Base-by-base conservation (phyloP, 768 basidiomycete genomes). In the Phlegmacium glaucopus region DNA sequence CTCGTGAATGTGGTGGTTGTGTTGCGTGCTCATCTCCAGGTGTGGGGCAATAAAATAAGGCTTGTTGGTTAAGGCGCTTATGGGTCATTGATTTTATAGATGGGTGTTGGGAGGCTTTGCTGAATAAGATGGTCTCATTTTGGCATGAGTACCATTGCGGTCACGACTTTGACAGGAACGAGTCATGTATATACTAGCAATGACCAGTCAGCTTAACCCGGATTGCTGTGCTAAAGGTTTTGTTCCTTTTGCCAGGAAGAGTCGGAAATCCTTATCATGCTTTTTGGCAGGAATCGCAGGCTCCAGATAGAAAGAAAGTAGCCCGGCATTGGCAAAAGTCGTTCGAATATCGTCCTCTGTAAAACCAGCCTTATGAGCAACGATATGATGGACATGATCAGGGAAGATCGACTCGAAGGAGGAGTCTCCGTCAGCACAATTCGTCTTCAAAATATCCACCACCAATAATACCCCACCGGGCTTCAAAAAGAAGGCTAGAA, bases 391-490 rank as follows among this genome's bases (percentile, higher is more conserved):
- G 11, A 43, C 36, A n/a, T 63, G 58, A 8, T 56, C 61, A 1
- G 62, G 61, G 28, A 66, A 57, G 7, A 59, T 51, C n/a, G n/a
- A n/a, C n/a, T n/a, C n/a, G 2, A 59, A 38, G 22, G 22, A 22
- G 22, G 22, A 5, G 8, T 54, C 42, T 5, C 49, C 16, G 9
- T 51, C 43, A 22, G 53, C 52, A 1, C 65, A 64, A 3, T 35
- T 34, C 11, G 44, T 51, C 10, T 64, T 68, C 16, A 72, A 58
- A 28, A 81, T 56, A 51, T 87, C 84, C 5, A 74, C 61, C 15
- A 87, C 75, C 35, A 85, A 63, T 1, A 87, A 67, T 11, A 64
- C 62, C 7, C 82, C 84, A 0, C 76, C 71, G 0, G 81, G 79
- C 49, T 78, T 82, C 44, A 87, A 63, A 56, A 76, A 76, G 15